A percentile compares a stretch with the other conserved stretches of the same genome.
Evolutionary conservation across 2,329 filamentous ascomycete genomes (phyloP).

Genomic region (Lachnellula hyalina): DNA sequence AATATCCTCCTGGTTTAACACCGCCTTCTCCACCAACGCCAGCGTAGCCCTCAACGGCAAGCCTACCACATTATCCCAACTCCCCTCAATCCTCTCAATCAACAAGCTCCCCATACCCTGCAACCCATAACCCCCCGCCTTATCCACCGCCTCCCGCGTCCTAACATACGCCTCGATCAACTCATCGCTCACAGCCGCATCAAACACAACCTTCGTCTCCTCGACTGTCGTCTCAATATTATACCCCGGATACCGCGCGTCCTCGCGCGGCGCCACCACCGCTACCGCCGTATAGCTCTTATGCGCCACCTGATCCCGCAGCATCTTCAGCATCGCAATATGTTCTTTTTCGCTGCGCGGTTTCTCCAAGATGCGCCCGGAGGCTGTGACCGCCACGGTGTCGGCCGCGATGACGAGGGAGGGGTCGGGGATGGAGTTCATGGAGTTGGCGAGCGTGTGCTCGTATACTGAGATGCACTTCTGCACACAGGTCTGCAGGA

Average conservation of each 20-base stretch:
- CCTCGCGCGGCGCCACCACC: conserved; percentile 75
- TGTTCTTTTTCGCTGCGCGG: conserved; percentile 78
- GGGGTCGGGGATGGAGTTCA: conserved; percentile 53
- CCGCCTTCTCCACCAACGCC: conserved; percentile 80
- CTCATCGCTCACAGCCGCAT: conserved; percentile 69
- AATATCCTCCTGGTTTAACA: conserved; percentile 65
- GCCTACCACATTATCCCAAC: conserved; percentile 90
- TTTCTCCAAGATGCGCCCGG: conserved; percentile 84
- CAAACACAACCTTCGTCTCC: conserved; percentile 89
- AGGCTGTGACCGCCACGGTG: conserved; percentile 75
- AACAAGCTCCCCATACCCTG: conserved; percentile 84
- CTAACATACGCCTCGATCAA: conserved; percentile 76
- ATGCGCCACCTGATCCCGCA: conserved; percentile 73
- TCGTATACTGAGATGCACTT: conserved; percentile 70
- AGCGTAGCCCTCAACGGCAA: conserved; percentile 75
- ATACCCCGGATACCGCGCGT: conserved; percentile 80
- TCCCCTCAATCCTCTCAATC: conserved; percentile 83
- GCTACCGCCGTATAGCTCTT: conserved; percentile 82
- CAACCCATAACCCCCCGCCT: conserved; percentile 92
- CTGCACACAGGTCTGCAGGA: conserved; percentile 74
- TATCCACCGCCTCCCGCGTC: conserved; percentile 89
- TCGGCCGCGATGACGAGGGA: conserved; percentile 85
- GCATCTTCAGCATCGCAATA: conserved; percentile 71
- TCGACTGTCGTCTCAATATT: conserved; percentile 75
- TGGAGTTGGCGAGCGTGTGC: conserved; percentile 34